Evolutionary conservation across 1,284 basidiomycete genomes (phyloP), one percentile per base, ranked within the genome.

Genomic region (Ceratobasidium sp.): DNA sequence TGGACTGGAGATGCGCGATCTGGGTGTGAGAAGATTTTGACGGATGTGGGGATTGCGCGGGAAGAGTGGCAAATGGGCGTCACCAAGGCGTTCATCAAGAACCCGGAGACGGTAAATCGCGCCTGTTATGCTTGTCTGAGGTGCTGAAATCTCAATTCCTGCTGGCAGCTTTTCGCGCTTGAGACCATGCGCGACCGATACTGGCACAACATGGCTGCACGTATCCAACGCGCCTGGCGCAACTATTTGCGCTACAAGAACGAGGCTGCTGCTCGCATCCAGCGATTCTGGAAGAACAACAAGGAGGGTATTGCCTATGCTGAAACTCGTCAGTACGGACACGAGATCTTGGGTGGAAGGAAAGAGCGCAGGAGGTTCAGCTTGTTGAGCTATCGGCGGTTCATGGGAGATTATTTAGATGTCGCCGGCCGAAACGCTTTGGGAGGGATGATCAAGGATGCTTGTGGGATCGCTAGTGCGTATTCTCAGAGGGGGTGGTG

Each of bases 1-100:
- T 99, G 96, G 96, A 84, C 88, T 72, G 95, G 96, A 4, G 94
- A 98, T 78, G 79, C 95, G 6, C 90, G 91, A 78, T 92, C 94
- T 9, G 96, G 95, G 21, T 99, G 96, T 79, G 90, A 96, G 82
- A 88, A 89, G 76, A 99, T 99, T 75, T 83, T 99, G 61, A 92
- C 86, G 75, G 96, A 99, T 78, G 96, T 95, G 16, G 96, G 96
- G 54, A 99, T 99, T 77, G 88, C 94, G 1, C 90, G 88, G 77
- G 96, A 98, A 72, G 96, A 99, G 81, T 99, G 96, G 96, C 96
- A 99, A 82, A 97, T 99, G 95, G 96, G 97, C 76, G 88, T 91
- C 1, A 97, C 96, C 12, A 99, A 99, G 79, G 96, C 96, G 0
- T 99, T 99, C 81, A 99, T 99, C 83, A 99, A 99, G 86, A 98